phyloP scores from a whole-genome alignment of 768 basidiomycete genomes.

The Suillus decipiens region DNA sequence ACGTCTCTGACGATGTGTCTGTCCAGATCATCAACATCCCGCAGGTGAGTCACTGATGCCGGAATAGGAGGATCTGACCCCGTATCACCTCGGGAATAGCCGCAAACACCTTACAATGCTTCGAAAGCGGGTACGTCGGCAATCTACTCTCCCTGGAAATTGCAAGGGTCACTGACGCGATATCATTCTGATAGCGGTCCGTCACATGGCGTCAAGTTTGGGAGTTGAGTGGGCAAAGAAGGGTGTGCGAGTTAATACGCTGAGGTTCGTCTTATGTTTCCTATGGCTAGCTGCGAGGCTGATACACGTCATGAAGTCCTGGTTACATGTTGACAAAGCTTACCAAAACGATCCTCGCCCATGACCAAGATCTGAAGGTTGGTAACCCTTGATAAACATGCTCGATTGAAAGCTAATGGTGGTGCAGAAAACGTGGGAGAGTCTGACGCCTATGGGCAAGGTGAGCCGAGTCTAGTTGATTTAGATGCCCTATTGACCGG shows the following conservation, averaged over 20 bases:
- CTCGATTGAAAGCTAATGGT: conserved; percentile 9
- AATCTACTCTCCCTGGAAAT: conserved; percentile 3
- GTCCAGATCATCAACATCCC: conserved; percentile 86
- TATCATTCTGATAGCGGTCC: conserved; percentile 60
- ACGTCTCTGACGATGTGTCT: conserved; percentile 17
- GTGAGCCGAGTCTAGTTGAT: conserved; percentile 39
- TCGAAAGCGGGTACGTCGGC: conserved; percentile 77
- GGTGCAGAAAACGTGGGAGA: conserved; percentile 79
- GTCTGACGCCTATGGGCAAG: conserved; percentile 82
- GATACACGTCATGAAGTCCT: conserved; percentile 49
- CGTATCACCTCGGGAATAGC: conserved; percentile 38
- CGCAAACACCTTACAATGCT: conserved; percentile 94
- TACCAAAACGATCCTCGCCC: conserved; percentile 78
- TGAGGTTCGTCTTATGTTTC: conserved; percentile 50
- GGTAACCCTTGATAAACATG: conserved; percentile 10
- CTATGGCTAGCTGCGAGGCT: background rate
- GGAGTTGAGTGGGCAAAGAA: conserved; percentile 96
- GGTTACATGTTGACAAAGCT: conserved; percentile 95
- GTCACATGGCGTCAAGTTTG: conserved; percentile 90
- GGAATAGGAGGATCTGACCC: background rate
- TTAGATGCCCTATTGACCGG: conserved; percentile 15
- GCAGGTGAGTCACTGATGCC: conserved; percentile 48
- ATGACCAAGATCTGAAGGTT: conserved; percentile 76
- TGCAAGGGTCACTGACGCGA: conserved; percentile 12
- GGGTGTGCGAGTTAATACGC: conserved; percentile 81